Evolutionary conservation across 2,329 filamentous ascomycete genomes (phyloP), one percentile per base, ranked within the genome.

Genomic region (Colletotrichum somersetense): DNA sequence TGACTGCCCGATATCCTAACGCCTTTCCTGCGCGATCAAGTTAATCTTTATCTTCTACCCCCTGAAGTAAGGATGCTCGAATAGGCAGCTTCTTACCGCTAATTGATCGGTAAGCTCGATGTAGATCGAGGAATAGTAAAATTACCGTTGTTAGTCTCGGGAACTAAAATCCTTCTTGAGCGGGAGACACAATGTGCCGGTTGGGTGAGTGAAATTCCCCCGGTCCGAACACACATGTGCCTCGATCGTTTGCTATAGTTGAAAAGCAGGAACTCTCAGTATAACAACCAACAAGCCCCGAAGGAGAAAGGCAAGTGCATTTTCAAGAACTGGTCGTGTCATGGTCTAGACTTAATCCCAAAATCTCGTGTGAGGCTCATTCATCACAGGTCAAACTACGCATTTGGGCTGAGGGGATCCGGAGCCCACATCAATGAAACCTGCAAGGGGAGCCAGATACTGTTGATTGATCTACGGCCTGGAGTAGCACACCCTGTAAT

Each of bases 361-460:
- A 46, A 23, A 18, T 40, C 58, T 48, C 44, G 35, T 30, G 5
- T 18, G 26, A 18, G 46, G 20, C 46, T 12, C 46, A 23, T 23
- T n/a, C 62, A 58, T 48, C 40, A 53, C 44, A 44, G 44, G 44
- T 10, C 65, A 58, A 58, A 58, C 52, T 50, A 40, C n/a, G n/a
- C 16, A 8, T 40, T 48, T 57, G 57, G 50, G 30, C 52, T 38
- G 44, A 46, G 30, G 50, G 55, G 16, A 64, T 69, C 16, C n/a
- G 2, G 58, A 55, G 66, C 46, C 69, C 69, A 69, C 69, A 65
- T 44, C 33, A 72, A 72, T 72, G 59, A 65, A 72, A 72, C 69
- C 66, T 48, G 55, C 59, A 56, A 64, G 59, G 68, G 40, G n/a
- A 69, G 53, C 69, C 42, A 44, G 44, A 69, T 56, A 57, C 30